Evolutionary conservation across 768 basidiomycete genomes (phyloP), one percentile per base, ranked within the genome.

Genomic region (Pisolithus marmoratus): DNA sequence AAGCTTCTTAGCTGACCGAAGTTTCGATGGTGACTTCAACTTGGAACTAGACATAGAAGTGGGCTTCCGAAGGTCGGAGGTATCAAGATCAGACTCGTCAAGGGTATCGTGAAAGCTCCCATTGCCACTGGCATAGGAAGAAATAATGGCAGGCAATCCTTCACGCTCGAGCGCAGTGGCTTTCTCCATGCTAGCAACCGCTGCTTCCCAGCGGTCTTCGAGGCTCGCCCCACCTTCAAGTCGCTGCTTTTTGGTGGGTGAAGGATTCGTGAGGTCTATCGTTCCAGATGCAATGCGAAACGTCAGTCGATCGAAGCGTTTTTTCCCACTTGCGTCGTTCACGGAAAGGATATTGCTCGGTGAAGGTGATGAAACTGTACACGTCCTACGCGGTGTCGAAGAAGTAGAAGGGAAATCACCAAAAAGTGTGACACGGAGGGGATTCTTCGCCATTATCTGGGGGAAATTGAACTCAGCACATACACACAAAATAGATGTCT

Each of bases 161-260:
- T 82, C 78, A 20, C 74, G 65, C 15, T 75, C 73, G 5, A 72
- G 73, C 26, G 70, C 62, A 11, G 74, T 67, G 5, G 68, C 74
- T 36, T 65, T 56, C n/a, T 76, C 63, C 70, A 81, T 73, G 17
- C 71, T 63, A 37, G 71, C 64, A 4, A 79, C 69, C 1, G 83
- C 84, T 27, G 62, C 63, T 17, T 66, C 59, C 83, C 83, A 85
- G 27, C 63, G 66, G 5, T 61, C 55, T 50, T 72, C 67, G 22
- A 74, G 19, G 19, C 48, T 56, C 12, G 43, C n/a, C 0, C 17
- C 31, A 17, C 60, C 54, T n/a, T 67, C 68, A 2, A 67, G 52
- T 42, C 79, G 78, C 45, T 59, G 72, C 59, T 71, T 79, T 62
- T 80, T 82, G 38, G 63, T 56, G 1, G 78, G 76, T 5, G 81